Evolutionary conservation across 2,329 filamentous ascomycete genomes (phyloP).

Genomic region (Thielaviopsis populi): DNA sequence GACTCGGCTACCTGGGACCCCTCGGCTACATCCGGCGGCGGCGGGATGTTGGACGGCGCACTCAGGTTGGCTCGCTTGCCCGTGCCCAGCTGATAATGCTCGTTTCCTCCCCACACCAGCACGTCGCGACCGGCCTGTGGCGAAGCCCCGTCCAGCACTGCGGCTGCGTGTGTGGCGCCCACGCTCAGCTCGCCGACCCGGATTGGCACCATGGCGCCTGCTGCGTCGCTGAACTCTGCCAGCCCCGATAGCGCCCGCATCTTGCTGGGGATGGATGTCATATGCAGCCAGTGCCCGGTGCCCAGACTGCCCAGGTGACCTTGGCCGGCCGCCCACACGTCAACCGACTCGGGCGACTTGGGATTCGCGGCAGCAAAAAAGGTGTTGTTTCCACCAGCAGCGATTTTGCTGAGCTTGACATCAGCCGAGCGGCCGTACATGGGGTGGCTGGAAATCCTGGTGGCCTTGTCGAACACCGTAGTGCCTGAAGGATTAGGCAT

Average conservation of each 20-base stretch:
- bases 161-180: slow-evolving; percentile 66
- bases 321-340: slow-evolving; percentile 76
- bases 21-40: slow-evolving; percentile 48
- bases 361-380: slow-evolving; percentile 61
- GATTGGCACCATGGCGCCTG: slow-evolving; percentile 57
- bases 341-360: slow-evolving; percentile 39
- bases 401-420: slow-evolving; percentile 31
- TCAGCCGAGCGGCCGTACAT: slow-evolving; percentile 13
- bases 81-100: slow-evolving; percentile 83
- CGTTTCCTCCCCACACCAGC: slow-evolving; percentile 89
- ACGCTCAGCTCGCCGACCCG: slow-evolving; percentile 57
- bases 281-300: slow-evolving; percentile 77
- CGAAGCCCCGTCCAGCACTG: slow-evolving; percentile 69
- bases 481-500: slow-evolving; percentile 54
- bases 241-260: slow-evolving; percentile 71
- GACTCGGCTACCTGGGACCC: slow-evolving; percentile 43
- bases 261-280: slow-evolving; percentile 62
- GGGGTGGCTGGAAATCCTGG: neutral
- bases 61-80: slow-evolving; percentile 72
- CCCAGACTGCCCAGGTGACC: slow-evolving; percentile 75
- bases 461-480: slow-evolving; percentile 6
- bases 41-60: slow-evolving; percentile 62
- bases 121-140: slow-evolving; percentile 55
- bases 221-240: slow-evolving; percentile 70
- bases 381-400: slow-evolving; percentile 73